Percentiles rank a stretch among this genome's conserved stretches.
Evolutionary conservation across 805 yeast genomes (phyloP).

Genomic region (Wickerhamomyces chambardii): DNA sequence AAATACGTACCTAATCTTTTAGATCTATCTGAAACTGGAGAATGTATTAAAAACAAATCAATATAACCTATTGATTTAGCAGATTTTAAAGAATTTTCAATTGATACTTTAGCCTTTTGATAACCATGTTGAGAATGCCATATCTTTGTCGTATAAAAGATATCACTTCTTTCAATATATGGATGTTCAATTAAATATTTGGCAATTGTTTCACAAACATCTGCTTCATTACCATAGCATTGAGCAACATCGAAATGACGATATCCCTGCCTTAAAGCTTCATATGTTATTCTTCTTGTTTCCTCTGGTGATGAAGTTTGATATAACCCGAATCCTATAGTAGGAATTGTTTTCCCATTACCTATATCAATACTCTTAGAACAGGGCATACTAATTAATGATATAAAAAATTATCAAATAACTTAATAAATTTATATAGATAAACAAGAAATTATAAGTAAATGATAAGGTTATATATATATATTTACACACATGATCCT

Average conservation of each 20-base stretch:
- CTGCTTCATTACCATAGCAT: constrained; percentile 49
- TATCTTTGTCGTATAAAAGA: constrained; percentile 56
- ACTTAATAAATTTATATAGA: too few relatives aligned
- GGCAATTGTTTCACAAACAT: constrained; percentile 47
- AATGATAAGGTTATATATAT: too few relatives aligned
- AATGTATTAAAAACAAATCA: constrained; percentile 61
- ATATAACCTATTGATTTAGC: constrained; percentile 55
- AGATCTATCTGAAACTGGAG: constrained; percentile 41
- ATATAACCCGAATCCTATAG: constrained; percentile 43
- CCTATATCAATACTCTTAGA: too few relatives aligned
- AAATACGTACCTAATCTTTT: constrained; percentile 54
- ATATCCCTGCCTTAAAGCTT: constrained; percentile 55
- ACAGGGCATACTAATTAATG: too few relatives aligned
- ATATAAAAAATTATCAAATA: too few relatives aligned
- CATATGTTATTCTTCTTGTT: constrained; percentile 33
- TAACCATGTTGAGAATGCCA: constrained; percentile 63
- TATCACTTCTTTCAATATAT: constrained; percentile 31
- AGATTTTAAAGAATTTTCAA: constrained; percentile 40
- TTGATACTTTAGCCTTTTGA: constrained; percentile 43
- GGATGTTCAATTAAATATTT: constrained; percentile 36
- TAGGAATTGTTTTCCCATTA: constrained; percentile 30
- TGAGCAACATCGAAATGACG: constrained; percentile 68
- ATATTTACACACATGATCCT: too few relatives aligned
- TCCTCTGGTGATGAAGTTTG: constrained; percentile 27
- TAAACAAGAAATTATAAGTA: too few relatives aligned